Conservation (phyloP, 2,329 filamentous ascomycete genomes). For the Sclerotinia sclerotiorum region DNA sequence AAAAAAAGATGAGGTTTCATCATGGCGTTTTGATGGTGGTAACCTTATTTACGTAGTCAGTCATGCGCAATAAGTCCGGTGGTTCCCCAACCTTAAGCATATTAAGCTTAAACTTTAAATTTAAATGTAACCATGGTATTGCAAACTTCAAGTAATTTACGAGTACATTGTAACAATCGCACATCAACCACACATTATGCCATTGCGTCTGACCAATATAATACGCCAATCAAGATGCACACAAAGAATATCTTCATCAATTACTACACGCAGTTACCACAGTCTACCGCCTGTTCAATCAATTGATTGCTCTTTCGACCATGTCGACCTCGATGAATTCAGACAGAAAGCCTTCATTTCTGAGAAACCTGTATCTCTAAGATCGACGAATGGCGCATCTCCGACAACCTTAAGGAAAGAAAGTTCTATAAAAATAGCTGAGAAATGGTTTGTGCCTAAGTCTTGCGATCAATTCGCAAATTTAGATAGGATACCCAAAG, state of each 20-base stretch:
- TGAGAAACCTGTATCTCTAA: slow-evolving; percentile 53
- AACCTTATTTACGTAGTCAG: too few species aligned
- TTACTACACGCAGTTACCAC: not conserved
- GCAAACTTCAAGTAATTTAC: too few species aligned
- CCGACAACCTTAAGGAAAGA: slow-evolving; percentile 30
- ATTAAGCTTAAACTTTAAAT: not conserved
- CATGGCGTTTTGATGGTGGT: too few species aligned
- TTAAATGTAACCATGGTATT: not conserved
- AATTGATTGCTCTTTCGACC: slow-evolving; percentile 27
- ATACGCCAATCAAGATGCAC: not conserved
- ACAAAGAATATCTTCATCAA: not conserved
- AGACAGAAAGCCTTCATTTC: slow-evolving; percentile 52
- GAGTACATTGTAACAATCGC: not conserved
- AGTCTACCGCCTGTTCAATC: slow-evolving; percentile 22
- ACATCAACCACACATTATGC: slow-evolving; percentile 16
- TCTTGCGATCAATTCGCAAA: not conserved
- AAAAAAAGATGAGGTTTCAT: too few species aligned
- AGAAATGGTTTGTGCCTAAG: slow-evolving; percentile 58
- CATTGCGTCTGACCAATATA: not conserved
- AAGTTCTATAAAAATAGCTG: slow-evolving; percentile 53
- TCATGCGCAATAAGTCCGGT: too few species aligned
- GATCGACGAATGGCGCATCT: slow-evolving; percentile 27
- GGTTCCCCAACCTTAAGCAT: too few species aligned
- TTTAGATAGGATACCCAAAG: not conserved
- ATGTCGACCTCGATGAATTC: slow-evolving; percentile 49